phyloP scores from a whole-genome alignment of 1,284 basidiomycete species.

The Marasmius sp. region DNA sequence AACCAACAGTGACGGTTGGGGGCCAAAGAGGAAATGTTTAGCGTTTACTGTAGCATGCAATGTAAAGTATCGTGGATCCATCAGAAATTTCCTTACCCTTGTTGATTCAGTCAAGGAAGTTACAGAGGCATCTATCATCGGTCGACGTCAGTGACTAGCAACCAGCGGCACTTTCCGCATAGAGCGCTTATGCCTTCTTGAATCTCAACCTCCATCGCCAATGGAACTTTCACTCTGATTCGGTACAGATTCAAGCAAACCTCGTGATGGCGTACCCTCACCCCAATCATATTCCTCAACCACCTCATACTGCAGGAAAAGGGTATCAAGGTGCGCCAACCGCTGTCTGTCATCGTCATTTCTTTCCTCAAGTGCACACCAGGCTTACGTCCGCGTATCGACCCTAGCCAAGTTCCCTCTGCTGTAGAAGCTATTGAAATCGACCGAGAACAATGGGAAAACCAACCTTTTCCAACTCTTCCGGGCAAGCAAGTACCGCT shows the following conservation, averaged over 20 bases:
- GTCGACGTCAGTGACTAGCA: too few relatives aligned
- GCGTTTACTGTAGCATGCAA: too few relatives aligned
- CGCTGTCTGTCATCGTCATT: neutral
- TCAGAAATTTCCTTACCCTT: too few relatives aligned
- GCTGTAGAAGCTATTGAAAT: constrained; percentile 82
- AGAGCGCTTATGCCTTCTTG: neutral
- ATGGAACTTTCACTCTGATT: neutral
- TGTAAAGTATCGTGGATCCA: too few relatives aligned
- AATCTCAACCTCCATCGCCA: neutral
- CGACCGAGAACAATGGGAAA: constrained; percentile 85
- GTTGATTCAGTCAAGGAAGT: too few relatives aligned
- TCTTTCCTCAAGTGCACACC: neutral
- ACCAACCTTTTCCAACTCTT: constrained; percentile 74
- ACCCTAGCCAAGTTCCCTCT: constrained; percentile 90
- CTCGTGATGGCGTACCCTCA: constrained; percentile 31
- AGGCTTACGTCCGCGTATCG: constrained; percentile 84
- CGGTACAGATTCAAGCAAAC: neutral
- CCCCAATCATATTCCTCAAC: constrained; percentile 68
- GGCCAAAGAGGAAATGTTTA: too few relatives aligned
- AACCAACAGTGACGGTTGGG: too few relatives aligned
- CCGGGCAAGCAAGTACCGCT: constrained; percentile 80
- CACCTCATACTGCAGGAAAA: constrained; percentile 78
- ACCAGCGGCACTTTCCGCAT: neutral
- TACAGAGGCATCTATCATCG: too few relatives aligned
- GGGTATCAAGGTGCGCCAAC: constrained; percentile 53